A percentile compares a stretch with the other conserved stretches of the same genome.
These are phyloP conservation scores for Penicillium paneum DNA, from an alignment of 2,329 filamentous ascomycete species.

Conservation along the genomic window DNA sequence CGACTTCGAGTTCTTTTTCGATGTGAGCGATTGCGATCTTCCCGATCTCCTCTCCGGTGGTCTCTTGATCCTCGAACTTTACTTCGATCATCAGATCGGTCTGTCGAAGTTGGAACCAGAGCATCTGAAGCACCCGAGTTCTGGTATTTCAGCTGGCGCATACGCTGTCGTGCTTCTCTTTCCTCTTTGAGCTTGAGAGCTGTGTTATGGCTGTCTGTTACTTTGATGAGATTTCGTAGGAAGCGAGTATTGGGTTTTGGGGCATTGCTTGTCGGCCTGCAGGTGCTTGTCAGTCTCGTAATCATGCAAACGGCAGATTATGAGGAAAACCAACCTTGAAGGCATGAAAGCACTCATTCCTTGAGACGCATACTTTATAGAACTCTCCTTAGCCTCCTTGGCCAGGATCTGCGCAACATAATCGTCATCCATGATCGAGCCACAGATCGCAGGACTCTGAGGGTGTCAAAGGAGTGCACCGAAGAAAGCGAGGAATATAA, in stretches of 20 bases:
- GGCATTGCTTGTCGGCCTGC: constrained; percentile 60
- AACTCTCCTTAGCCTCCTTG: constrained; percentile 72
- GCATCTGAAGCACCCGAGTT: constrained; percentile 12
- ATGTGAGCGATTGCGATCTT: constrained; percentile 26
- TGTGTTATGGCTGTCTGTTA: constrained; percentile 85
- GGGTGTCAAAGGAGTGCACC: neutral
- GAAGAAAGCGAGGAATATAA: neutral
- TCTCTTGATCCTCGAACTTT: constrained; percentile 22
- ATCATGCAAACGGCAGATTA: neutral
- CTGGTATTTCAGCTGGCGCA: constrained; percentile 57
- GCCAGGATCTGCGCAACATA: constrained; percentile 77
- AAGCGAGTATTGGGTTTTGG: constrained; percentile 92
- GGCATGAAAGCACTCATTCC: constrained; percentile 67
- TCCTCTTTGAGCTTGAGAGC: constrained; percentile 80
- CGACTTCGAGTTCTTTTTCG: constrained; percentile 29
- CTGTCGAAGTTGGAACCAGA: constrained; percentile 17
- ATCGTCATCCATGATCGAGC: constrained; percentile 40
- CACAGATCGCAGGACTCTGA: constrained; percentile 22
- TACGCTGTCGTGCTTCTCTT: constrained; percentile 69
- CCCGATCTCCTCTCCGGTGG: constrained; percentile 15
- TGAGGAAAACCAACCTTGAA: constrained; percentile 44
- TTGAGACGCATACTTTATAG: constrained; percentile 69
- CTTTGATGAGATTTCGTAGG: constrained; percentile 79
- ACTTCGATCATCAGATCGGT: constrained; percentile 33
- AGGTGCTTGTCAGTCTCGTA: constrained; percentile 6